Evolutionary conservation across 169 alveolate genomes (phyloP).

Genomic region (Plasmodium sp.): DNA sequence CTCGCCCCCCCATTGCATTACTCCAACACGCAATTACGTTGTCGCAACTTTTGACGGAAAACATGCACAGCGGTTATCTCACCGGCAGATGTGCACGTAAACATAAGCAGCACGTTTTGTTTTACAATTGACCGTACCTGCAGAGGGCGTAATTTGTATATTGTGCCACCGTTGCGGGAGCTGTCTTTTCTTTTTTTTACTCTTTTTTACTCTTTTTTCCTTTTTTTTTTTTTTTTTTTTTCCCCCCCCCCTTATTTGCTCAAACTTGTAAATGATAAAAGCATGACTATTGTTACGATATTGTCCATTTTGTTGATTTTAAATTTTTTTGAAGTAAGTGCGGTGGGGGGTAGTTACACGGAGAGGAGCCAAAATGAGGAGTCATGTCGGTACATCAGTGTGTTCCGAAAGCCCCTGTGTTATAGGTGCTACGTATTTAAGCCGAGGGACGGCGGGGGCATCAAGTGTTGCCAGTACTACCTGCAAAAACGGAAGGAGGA

Average conservation of each 20-base stretch:
- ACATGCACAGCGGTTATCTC: neutral
- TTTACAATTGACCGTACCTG: neutral
- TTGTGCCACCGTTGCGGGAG: neutral
- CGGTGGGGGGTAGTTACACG: neutral
- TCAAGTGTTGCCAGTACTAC: constrained; percentile 11
- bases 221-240: neutral
- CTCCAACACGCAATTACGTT: neutral
- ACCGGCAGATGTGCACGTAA: neutral
- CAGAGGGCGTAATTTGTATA: neutral
- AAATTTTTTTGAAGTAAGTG: neutral
- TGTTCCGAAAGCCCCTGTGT: constrained; percentile 15
- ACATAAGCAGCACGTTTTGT: neutral
- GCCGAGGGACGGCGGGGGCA: neutral
- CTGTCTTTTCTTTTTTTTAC: neutral
- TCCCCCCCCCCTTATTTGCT: neutral
- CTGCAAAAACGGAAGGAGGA: neutral
- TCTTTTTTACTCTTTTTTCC: neutral
- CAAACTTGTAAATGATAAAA: constrained; percentile 11
- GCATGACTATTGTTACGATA: constrained; percentile 5
- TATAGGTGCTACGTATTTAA: constrained; percentile 29
- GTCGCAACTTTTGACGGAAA: neutral
- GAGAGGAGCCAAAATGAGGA: constrained; percentile 1
- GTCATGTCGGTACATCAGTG: neutral
- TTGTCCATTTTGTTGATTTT: constrained; percentile 13
- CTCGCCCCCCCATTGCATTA: neutral